These are phyloP conservation scores for Stachybotrys elegans DNA, from an alignment of 2,329 filamentous ascomycete genomes.

Conservation along the genomic window DNA sequence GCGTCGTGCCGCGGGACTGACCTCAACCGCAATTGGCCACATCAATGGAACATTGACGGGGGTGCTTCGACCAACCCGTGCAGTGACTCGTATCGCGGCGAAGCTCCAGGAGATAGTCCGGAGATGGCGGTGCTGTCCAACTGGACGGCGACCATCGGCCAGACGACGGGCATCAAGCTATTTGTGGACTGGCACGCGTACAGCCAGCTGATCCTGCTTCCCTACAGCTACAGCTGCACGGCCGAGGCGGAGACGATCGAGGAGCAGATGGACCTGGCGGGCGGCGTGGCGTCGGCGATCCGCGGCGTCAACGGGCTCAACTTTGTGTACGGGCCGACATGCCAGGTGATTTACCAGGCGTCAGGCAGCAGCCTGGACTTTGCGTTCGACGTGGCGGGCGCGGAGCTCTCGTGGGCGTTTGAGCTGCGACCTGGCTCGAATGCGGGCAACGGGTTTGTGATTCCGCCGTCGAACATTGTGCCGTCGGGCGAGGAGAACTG, in stretches of 20 bases:
- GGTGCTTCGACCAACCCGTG: conserved; percentile 43
- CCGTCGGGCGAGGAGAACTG: conserved; percentile 29
- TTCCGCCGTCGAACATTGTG: conserved; percentile 28
- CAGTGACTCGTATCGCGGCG: conserved; percentile 37
- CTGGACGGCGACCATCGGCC: conserved; percentile 20
- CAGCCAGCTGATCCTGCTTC: conserved; percentile 46
- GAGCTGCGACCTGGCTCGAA: conserved; percentile 23
- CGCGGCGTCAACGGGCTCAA: conserved; percentile 25
- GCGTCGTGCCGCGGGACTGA: conserved; percentile 40
- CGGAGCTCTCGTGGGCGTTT: conserved; percentile 26
- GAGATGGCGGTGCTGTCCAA: conserved; percentile 41
- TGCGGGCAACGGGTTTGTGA: conserved; percentile 27
- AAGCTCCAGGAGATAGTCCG: conserved; percentile 33
- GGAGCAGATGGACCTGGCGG: conserved; percentile 39
- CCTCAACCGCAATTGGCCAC: conserved; percentile 52
- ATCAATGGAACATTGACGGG: conserved; percentile 39
- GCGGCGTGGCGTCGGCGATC: conserved; percentile 41
- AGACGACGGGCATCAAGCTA: conserved; percentile 41
- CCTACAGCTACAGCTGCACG: conserved; percentile 52
- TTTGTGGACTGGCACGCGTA: conserved; percentile 60
- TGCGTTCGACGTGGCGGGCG: conserved; percentile 26
- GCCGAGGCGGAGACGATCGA: conserved; percentile 35
- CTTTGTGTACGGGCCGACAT: conserved; percentile 41
- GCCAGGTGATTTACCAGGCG: conserved; percentile 52
- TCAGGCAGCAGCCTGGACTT: conserved; percentile 35